These are phyloP conservation scores for Vinca minor DNA, from an alignment of 257 asterid genomes.

Conservation along the genomic window DNA sequence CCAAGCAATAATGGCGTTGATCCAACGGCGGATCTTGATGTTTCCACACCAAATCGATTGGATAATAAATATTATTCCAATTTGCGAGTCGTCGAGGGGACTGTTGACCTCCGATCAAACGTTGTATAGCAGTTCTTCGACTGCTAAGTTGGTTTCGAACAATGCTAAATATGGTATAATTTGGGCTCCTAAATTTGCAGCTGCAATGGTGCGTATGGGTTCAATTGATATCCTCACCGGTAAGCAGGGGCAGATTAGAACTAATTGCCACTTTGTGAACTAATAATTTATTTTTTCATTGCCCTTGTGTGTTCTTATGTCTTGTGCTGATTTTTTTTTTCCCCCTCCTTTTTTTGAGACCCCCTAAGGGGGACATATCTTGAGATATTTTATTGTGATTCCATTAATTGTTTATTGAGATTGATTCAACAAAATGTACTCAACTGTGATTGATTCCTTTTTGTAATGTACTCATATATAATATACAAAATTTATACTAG, in stretches of 20 bases:
- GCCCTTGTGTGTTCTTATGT: no score
- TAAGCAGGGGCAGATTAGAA: constrained; percentile 41
- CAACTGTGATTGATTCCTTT: no score
- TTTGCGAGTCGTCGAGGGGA: constrained; percentile 29
- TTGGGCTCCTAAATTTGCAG: constrained; percentile 48
- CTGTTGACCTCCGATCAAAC: constrained; percentile 37
- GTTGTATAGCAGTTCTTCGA: constrained; percentile 28
- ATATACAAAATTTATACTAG: no score
- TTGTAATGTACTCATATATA: no score
- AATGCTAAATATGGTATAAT: constrained; percentile 11
- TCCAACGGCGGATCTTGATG: constrained; percentile 28
- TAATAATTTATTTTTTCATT: no score
- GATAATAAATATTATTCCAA: constrained; percentile 39
- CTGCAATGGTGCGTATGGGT: constrained; percentile 59
- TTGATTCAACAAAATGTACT: no score
- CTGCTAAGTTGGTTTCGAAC: constrained; percentile 27
- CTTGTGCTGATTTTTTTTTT: no score
- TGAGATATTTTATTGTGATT: no score
- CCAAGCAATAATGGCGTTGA: constrained; percentile 20
- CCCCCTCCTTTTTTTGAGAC: no score
- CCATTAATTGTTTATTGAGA: no score
- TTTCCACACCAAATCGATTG: constrained; percentile 24
- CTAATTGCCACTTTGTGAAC: constrained; percentile 32
- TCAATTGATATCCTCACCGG: constrained; percentile 1
- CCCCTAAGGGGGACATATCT: no score